Evolutionary conservation across 768 basidiomycete genomes (phyloP), one percentile per base, ranked within the genome.

Genomic region (Hydnomerulius pinastri): DNA sequence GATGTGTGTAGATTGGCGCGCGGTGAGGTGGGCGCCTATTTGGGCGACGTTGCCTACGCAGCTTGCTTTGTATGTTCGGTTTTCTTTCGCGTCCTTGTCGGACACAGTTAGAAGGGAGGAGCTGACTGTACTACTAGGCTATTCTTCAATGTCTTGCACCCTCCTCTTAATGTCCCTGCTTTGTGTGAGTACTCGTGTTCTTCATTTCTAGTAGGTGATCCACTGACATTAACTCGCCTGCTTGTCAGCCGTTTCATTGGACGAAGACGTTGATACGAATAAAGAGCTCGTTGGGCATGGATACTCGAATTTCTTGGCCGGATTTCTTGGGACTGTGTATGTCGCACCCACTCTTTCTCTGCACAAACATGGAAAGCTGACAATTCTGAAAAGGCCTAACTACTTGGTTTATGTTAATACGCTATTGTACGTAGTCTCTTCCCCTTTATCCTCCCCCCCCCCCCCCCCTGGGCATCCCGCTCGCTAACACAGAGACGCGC

Each of bases 261-360:
- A 89, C 55, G 84, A 87, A 59, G 94, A 98, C 41, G 78, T 97
- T 51, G 85, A 97, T 56, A 94, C 95, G 0, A 86, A 98, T 68
- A 86, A 86, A 53, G 96, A 99, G 65, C 83, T 98, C 9, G 81
- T 97, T 40, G 92, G 81, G 0, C 96, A 99, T 64, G 96, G 96
- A 8, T 86, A 90, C 52, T 94, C 92, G 1, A 98, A 99, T 65
- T 56, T 98, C 4, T 73, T 89, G 0, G 82, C 94, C 2, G 95
- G 94, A 2, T 42, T 86, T 1, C 57, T 89, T 24, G 93, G 95
- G 6, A 86, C 88, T 7, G 92, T 95, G 78, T 90, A 74, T 52
- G 84, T 73, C 20, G 39, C 37, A 40, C 35, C 37, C 36, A 48
- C 17, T 43, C 38, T 6, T 37, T 5, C 10, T 7, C 9, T 5